phyloP scores from a whole-genome alignment of 176 grass and related monocot species.

The Thalia dealbata region DNA sequence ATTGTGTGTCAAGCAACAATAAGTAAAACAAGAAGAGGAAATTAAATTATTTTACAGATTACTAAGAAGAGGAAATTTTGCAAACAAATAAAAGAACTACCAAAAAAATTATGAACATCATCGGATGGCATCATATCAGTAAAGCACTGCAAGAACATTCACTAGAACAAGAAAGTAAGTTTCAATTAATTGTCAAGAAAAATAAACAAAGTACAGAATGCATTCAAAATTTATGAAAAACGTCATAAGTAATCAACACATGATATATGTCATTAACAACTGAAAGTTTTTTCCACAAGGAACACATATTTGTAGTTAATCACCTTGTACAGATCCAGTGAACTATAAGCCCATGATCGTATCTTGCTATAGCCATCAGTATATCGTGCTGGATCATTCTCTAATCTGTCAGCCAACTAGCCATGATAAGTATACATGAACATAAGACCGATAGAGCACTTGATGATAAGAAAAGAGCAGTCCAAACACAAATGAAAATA shows the following conservation, averaged over 20 bases:
- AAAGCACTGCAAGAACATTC: not conserved
- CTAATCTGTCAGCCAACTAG: constrained; percentile 34
- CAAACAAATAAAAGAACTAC: not conserved
- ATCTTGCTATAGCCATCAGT: constrained; percentile 65
- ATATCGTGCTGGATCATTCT: constrained; percentile 60
- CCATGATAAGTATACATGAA: constrained; percentile 9
- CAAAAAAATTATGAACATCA: not conserved
- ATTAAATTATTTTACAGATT: not conserved
- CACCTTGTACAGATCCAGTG: constrained; percentile 96
- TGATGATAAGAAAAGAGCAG: constrained; percentile 7
- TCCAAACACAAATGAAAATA: not conserved
- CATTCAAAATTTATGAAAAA: too few relatives aligned
- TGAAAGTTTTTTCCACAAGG: not conserved
- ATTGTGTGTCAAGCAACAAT: not conserved
- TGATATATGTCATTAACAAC: not conserved
- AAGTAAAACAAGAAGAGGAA: not conserved
- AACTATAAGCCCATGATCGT: constrained; percentile 89
- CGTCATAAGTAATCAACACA: too few relatives aligned
- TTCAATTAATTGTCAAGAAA: too few relatives aligned
- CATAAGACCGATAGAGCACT: constrained; percentile 1
- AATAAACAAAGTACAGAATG: too few relatives aligned
- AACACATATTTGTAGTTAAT: not conserved
- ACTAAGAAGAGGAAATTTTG: not conserved
- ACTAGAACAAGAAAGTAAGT: too few relatives aligned
- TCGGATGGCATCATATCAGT: not conserved